A percentile compares a stretch with the other conserved stretches of the same genome.
Evolutionary conservation across 2,329 filamentous ascomycete species (phyloP).

Genomic region (Colletotrichum camelliae): DNA sequence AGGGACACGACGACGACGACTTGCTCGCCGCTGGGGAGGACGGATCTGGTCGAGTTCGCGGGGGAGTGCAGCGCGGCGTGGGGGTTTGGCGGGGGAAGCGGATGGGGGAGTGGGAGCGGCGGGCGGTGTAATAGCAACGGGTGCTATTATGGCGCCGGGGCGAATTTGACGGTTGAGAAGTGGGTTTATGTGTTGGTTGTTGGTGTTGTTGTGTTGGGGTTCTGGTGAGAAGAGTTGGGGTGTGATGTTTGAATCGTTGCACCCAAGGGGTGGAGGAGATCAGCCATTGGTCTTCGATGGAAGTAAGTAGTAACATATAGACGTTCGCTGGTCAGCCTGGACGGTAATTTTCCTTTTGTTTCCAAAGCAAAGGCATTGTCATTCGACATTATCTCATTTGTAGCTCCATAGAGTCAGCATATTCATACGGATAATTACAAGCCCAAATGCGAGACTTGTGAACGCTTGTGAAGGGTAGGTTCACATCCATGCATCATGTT

Average conservation of each 20-base stretch:
- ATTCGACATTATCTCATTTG: not conserved
- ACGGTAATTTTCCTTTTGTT: not conserved
- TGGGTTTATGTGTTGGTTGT: not conserved
- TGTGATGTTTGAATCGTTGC: not conserved
- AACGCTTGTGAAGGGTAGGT: not conserved
- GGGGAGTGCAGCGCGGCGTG: conserved; percentile 14
- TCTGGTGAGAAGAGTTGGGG: not conserved
- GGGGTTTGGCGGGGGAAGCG: not conserved
- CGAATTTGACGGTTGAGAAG: not conserved
- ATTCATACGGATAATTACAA: not conserved
- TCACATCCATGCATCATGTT: accelerated
- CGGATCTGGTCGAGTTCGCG: conserved; percentile 6
- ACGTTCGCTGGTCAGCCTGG: not conserved
- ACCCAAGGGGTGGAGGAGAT: accelerated
- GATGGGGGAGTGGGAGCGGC: not conserved
- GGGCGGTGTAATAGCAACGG: not conserved
- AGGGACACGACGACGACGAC: not conserved
- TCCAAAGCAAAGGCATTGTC: not conserved
- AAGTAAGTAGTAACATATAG: not conserved
- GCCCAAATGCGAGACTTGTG: not conserved
- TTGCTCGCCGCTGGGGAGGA: conserved; percentile 10
- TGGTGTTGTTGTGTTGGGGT: not conserved
- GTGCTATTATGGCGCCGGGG: conserved; percentile 3
- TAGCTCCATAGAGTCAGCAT: not conserved
- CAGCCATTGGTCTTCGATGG: accelerated